Percentiles rank a stretch among this genome's conserved stretches.
Conservation (phyloP, 805 yeast species). For the Ogataea dorogensis region DNA sequence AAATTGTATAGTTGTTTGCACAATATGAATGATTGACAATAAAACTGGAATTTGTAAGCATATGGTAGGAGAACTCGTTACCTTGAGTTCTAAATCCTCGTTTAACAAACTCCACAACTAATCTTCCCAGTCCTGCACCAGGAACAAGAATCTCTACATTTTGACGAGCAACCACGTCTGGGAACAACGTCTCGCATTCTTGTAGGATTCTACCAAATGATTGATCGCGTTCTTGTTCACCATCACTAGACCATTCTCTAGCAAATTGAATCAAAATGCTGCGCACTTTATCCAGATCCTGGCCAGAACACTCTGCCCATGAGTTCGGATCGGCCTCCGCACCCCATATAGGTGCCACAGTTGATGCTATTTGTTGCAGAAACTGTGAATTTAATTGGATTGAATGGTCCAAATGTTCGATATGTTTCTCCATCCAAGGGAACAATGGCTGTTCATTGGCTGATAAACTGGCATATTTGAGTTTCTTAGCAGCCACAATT, state of each 20-base stretch:
- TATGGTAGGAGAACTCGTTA: constrained; percentile 63
- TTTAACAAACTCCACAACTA: constrained; percentile 53
- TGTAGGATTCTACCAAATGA: constrained; percentile 40
- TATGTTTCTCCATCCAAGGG: constrained; percentile 49
- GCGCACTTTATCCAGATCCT: constrained; percentile 57
- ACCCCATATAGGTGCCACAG: constrained; percentile 52
- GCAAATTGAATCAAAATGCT: constrained; percentile 54
- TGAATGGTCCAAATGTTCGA: constrained; percentile 40
- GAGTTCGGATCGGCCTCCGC: constrained; percentile 33
- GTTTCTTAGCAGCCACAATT: constrained; percentile 32
- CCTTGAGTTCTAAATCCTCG: constrained; percentile 65
- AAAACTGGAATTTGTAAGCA: constrained; percentile 56
- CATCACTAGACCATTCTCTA: constrained; percentile 64
- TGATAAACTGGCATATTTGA: constrained; percentile 38
- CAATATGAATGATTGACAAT: constrained; percentile 47
- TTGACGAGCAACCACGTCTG: constrained; percentile 37
- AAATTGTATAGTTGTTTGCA: constrained; percentile 41
- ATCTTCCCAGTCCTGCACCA: constrained; percentile 63
- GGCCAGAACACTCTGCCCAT: constrained; percentile 42
- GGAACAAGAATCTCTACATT: constrained; percentile 51
- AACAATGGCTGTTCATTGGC: constrained; percentile 41
- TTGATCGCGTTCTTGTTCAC: constrained; percentile 42
- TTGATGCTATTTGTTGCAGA: constrained; percentile 40
- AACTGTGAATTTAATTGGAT: constrained; percentile 46
- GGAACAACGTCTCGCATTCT: constrained; percentile 37